Conservation (phyloP, 2,329 filamentous ascomycete species). For the Phyllosticta citribraziliensis region DNA sequence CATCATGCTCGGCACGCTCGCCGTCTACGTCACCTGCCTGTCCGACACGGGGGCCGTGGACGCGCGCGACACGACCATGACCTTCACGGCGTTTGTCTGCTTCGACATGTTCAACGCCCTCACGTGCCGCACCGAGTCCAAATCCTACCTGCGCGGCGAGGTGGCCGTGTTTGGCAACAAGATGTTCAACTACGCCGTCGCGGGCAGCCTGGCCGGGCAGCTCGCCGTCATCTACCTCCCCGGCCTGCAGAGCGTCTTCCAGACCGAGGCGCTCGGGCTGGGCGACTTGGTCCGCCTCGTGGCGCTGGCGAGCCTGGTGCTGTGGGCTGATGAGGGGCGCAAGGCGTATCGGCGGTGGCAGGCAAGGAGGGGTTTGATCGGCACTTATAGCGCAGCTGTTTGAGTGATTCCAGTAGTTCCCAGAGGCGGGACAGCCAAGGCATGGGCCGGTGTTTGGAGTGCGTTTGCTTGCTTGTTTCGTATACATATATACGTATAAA, state of each 20-base stretch:
- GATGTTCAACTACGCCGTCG: slow-evolving; percentile 94
- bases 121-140: slow-evolving; percentile 81
- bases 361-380: slow-evolving; percentile 17
- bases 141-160: slow-evolving; percentile 80
- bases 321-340: slow-evolving; percentile 86
- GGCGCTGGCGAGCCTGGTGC: slow-evolving; percentile 74
- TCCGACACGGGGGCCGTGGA: slow-evolving; percentile 66
- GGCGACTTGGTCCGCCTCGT: slow-evolving; percentile 66
- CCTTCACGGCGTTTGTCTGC: slow-evolving; percentile 95
- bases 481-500: no score
- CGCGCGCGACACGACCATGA: slow-evolving; percentile 96
- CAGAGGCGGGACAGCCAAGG: no score
- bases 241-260: slow-evolving; percentile 86
- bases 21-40: slow-evolving; percentile 90
- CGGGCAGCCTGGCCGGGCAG: slow-evolving; percentile 75
- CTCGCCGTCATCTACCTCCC: slow-evolving; percentile 89
- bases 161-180: slow-evolving; percentile 68
- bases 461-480: no score
- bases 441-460: no score
- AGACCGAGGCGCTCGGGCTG: slow-evolving; percentile 75
- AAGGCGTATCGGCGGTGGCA: slow-evolving; percentile 53
- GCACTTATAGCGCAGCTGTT: slow-evolving; percentile 29
- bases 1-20: slow-evolving; percentile 87
- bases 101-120: slow-evolving; percentile 99
- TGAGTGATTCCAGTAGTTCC: slow-evolving; percentile 12